A percentile compares a stretch with the other conserved stretches of the same genome.
Conservation (phyloP, 2,329 filamentous ascomycete species). For the Ophiostoma perfectum region DNA sequence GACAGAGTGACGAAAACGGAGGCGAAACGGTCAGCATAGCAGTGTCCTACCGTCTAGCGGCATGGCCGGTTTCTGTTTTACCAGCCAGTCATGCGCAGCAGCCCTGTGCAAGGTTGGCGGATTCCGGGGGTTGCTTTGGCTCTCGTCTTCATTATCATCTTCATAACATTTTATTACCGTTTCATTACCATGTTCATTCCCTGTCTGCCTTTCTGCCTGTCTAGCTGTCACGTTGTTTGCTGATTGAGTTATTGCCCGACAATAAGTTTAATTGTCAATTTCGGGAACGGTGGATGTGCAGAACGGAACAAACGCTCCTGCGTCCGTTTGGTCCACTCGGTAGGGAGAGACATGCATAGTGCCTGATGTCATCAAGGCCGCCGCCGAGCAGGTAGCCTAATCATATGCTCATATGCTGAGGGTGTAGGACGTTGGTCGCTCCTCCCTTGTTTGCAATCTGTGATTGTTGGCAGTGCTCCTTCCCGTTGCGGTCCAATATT, state of each 20-base stretch:
- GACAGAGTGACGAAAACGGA: neutral
- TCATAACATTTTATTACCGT: neutral
- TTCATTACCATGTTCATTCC: neutral
- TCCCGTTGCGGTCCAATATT: slow-evolving; percentile 10
- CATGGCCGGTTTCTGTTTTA: neutral
- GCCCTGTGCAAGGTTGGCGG: slow-evolving; percentile 23
- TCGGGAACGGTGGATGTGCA: slow-evolving; percentile 6
- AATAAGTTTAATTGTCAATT: neutral
- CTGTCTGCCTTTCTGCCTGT: neutral
- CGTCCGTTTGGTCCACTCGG: slow-evolving; percentile 1
- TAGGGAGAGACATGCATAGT: slow-evolving; percentile 3
- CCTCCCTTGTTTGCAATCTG: slow-evolving; percentile 8
- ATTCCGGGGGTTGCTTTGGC: slow-evolving; percentile 21
- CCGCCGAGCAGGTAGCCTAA: neutral
- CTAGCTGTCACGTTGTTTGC: no score
- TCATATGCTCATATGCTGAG: no score
- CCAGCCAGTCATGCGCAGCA: slow-evolving; percentile 15
- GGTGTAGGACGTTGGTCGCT: neutral
- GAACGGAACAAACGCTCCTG: slow-evolving; percentile 6
- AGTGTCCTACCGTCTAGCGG: no score
- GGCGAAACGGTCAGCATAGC: neutral
- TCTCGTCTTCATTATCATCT: neutral
- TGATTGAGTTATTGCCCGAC: neutral
- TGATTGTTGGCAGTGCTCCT: neutral
- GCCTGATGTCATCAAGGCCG: slow-evolving; percentile 4